Percentiles rank a stretch among this genome's conserved stretches.
Evolutionary conservation across 306 rosid genomes (phyloP).

Genomic region (Adenanthera pavonina): DNA sequence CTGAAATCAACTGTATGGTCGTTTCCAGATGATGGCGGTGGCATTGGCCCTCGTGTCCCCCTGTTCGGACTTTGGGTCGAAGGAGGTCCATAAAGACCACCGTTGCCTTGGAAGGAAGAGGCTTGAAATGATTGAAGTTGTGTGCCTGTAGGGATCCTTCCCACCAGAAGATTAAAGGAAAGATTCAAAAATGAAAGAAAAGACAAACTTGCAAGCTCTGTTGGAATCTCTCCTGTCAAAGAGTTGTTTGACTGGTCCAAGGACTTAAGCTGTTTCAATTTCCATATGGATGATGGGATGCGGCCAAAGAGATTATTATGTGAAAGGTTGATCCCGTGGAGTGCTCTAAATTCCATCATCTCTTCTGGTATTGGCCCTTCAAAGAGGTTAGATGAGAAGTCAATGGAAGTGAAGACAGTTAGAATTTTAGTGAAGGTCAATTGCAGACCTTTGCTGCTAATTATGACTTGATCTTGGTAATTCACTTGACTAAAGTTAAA

Average conservation of each 20-base stretch:
- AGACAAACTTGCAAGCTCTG: constrained; percentile 8
- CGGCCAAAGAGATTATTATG: constrained; percentile 31
- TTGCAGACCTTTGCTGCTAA: constrained; percentile 18
- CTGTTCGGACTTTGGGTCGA: background rate
- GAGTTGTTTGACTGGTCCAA: constrained; percentile 40
- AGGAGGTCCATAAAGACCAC: background rate
- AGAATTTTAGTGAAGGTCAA: constrained; percentile 30
- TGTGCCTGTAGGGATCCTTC: constrained; percentile 12
- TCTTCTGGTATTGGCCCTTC: constrained; percentile 36
- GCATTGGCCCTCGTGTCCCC: background rate
- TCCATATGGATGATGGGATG: constrained; percentile 29
- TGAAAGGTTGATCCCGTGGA: constrained; percentile 31
- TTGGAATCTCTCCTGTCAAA: constrained; percentile 23
- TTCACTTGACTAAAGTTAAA: background rate
- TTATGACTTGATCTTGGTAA: constrained; percentile 27
- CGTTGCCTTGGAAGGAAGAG: background rate
- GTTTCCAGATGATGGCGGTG: background rate
- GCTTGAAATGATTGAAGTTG: constrained; percentile 29
- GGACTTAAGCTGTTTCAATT: constrained; percentile 26
- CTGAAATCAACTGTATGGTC: background rate
- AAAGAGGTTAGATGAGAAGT: constrained; percentile 34
- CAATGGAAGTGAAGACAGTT: constrained; percentile 24
- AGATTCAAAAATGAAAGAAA: constrained; percentile 33
- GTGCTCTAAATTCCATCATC: constrained; percentile 25
- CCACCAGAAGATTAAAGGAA: constrained; percentile 34